Evolutionary conservation across 495 filamentous ascomycete genomes (phyloP).

Genomic region (Pyronema domesticum): DNA sequence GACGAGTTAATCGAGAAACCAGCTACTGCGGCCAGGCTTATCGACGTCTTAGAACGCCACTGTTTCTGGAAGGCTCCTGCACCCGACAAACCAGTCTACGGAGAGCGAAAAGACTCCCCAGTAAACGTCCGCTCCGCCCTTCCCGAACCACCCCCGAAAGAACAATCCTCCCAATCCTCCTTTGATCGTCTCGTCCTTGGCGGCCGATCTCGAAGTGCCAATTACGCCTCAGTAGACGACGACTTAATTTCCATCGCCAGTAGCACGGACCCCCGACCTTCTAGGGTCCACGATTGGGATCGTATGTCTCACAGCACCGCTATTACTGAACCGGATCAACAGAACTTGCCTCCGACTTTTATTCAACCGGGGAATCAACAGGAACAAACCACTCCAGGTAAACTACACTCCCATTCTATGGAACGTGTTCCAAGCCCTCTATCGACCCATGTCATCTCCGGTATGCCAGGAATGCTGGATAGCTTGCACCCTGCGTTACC

Average conservation of each 20-base stretch:
- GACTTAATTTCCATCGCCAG: constrained; percentile 11
- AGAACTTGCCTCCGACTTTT: too few relatives aligned
- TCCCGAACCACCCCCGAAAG: constrained; percentile 10
- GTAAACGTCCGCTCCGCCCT: background rate
- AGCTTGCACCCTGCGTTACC: constrained; percentile 10
- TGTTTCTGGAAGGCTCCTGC: constrained; percentile 84
- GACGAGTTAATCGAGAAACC: constrained; percentile 90
- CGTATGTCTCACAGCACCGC: background rate
- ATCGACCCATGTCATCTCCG: constrained; percentile 21
- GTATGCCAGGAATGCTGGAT: constrained; percentile 15
- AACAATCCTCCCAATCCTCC: constrained; percentile 13
- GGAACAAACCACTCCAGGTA: constrained; percentile 17
- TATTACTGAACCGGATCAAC: too few relatives aligned
- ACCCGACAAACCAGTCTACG: constrained; percentile 23
- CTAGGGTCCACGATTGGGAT: constrained; percentile 22
- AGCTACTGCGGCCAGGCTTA: constrained; percentile 72
- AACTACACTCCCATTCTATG: constrained; percentile 18
- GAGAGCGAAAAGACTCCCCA: constrained; percentile 18
- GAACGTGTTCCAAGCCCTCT: constrained; percentile 22
- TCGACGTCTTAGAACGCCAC: constrained; percentile 62
- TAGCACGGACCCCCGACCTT: constrained; percentile 13
- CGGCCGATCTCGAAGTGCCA: constrained; percentile 14
- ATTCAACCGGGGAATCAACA: background rate
- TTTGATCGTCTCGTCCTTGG: constrained; percentile 20
- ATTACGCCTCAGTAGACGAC: constrained; percentile 16